A percentile compares a stretch with the other conserved stretches of the same genome.
Evolutionary conservation across 2,329 filamentous ascomycete species (phyloP).

Genomic region (Polytolypa hystricis): DNA sequence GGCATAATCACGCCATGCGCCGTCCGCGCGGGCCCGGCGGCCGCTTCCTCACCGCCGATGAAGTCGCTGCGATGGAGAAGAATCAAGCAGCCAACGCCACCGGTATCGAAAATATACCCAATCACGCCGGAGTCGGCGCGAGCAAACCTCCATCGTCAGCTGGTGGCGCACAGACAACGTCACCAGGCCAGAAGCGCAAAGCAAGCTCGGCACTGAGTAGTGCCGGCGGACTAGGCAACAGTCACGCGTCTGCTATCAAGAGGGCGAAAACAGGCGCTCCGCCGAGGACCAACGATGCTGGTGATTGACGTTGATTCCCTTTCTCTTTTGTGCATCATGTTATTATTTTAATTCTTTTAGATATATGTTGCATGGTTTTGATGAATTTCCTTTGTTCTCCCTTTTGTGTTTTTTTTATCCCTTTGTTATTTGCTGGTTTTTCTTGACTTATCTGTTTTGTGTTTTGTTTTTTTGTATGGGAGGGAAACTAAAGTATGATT

Average conservation of each 20-base stretch:
- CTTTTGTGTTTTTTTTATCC: conserved; percentile 14
- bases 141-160: conserved; percentile 12
- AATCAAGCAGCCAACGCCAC: conserved; percentile 35
- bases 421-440: conserved; percentile 18
- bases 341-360: too few species aligned
- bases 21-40: conserved; percentile 86
- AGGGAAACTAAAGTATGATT: background rate
- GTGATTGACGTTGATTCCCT: conserved; percentile 36
- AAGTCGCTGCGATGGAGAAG: conserved; percentile 81
- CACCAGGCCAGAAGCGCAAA: conserved; percentile 40
- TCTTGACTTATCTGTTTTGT: conserved; percentile 13
- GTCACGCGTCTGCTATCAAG: conserved; percentile 33
- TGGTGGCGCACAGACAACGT: conserved; percentile 21
- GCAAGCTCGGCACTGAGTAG: conserved; percentile 29
- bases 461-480: conserved; percentile 1
- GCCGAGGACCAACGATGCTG: conserved; percentile 41
- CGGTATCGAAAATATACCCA: conserved; percentile 25
- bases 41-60: conserved; percentile 89
- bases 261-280: conserved; percentile 37
- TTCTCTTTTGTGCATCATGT: conserved; percentile 6
- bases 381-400: conserved; percentile 20
- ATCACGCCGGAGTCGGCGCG: conserved; percentile 12
- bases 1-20: conserved; percentile 97
- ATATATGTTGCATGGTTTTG: conserved; percentile 7
- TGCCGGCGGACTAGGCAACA: conserved; percentile 23